These are phyloP conservation scores for Oryza officinalis DNA, from an alignment of 176 grass and related monocot genomes.

Conservation along the genomic window DNA sequence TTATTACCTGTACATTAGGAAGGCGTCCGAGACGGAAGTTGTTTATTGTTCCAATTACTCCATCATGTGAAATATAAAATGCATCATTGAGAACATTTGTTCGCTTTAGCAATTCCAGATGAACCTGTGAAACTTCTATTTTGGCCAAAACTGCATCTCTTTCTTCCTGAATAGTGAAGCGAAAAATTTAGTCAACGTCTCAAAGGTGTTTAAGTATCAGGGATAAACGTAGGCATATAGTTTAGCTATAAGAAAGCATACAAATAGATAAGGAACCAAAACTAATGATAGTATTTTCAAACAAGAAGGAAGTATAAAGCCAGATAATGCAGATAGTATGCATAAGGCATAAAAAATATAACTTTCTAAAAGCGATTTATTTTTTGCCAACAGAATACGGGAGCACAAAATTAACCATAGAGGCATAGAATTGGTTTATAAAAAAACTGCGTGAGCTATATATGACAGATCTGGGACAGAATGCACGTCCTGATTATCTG, in stretches of 20 bases:
- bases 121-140: slow-evolving; percentile 90
- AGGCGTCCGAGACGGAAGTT: slow-evolving; percentile 88
- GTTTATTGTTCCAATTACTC: slow-evolving; percentile 93
- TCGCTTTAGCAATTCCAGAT: slow-evolving; percentile 84
- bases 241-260: background rate
- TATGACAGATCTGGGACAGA: slow-evolving; percentile 18
- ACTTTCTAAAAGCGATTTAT: background rate
- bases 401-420: slow-evolving; percentile 9
- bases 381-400: slow-evolving; percentile 1
- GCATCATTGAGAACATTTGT: slow-evolving; percentile 93
- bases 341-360: background rate
- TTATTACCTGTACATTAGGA: slow-evolving; percentile 68
- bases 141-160: slow-evolving; percentile 95
- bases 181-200: background rate
- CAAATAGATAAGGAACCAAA: background rate
- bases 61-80: slow-evolving; percentile 92
- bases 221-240: background rate
- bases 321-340: background rate
- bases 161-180: slow-evolving; percentile 63
- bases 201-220: background rate
- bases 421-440: background rate
- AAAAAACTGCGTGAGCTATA: slow-evolving; percentile 12
- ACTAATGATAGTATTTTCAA: background rate
- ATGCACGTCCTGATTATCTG: slow-evolving; percentile 22
- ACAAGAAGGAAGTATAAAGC: background rate